Percentiles rank a stretch among this genome's conserved stretches.
These are phyloP conservation scores for Metschnikowia amazonensis DNA, from an alignment of 805 yeast genomes.

Conservation along the genomic window DNA sequence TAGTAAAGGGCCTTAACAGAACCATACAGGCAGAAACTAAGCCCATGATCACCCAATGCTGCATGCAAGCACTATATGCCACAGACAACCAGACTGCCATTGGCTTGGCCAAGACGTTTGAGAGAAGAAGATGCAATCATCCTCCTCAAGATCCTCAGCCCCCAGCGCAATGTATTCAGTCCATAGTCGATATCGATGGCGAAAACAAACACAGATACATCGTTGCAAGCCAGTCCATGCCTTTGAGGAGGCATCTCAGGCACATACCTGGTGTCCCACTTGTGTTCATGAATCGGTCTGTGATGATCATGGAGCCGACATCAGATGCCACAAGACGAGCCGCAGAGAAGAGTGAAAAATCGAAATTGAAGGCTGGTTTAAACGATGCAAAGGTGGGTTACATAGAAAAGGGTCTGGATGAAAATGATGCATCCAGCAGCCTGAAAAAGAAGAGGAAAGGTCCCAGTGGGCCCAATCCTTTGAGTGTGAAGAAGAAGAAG, in stretches of 20 bases:
- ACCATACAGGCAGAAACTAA: constrained; percentile 84
- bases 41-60: constrained; percentile 92
- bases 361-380: constrained; percentile 73
- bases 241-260: constrained; percentile 65
- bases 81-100: constrained; percentile 73
- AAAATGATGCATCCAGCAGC: constrained; percentile 9
- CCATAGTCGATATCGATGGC: constrained; percentile 67
- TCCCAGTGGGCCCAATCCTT: constrained; percentile 83
- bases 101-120: constrained; percentile 74
- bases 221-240: constrained; percentile 78
- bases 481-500: constrained; percentile 80
- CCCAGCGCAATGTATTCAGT: constrained; percentile 72
- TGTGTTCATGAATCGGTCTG: constrained; percentile 82
- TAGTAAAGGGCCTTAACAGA: constrained; percentile 74
- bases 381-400: constrained; percentile 59
- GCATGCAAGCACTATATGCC: constrained; percentile 79
- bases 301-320: constrained; percentile 93
- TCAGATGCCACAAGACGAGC: constrained; percentile 57
- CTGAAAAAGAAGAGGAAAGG: constrained; percentile 54
- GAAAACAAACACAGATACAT: constrained; percentile 86
- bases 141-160: constrained; percentile 55
- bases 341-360: constrained; percentile 49
- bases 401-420: constrained; percentile 19
- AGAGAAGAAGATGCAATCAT: constrained; percentile 92
- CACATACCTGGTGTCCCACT: constrained; percentile 86